Evolutionary conservation across 495 filamentous ascomycete species (phyloP), one percentile per base, ranked within the genome.

Genomic region (Extremus antarcticus): DNA sequence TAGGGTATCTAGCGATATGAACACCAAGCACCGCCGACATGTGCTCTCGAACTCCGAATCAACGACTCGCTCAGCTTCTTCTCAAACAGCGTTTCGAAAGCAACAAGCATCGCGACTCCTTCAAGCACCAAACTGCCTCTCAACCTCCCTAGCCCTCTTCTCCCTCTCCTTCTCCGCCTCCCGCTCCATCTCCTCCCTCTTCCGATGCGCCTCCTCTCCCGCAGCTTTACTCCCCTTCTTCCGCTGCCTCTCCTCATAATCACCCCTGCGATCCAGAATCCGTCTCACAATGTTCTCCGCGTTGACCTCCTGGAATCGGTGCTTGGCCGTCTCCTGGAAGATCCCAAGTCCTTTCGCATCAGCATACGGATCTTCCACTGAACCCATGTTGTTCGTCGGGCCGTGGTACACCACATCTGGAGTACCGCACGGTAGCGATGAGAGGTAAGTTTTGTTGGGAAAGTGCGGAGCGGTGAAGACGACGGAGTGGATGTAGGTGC

Each of bases 331-430:
- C 58, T 73, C 61, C 38, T 57, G 50, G 57, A 67, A 73, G 51
- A 73, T 70, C 25, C 63, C 62, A 21, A 69, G 45, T 11, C 46
- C 20, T 52, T 70, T 73, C 47, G 90, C 82, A 10, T 77, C 87
- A 15, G 71, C 69, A 69, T 96, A 98, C 1, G 90, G 88, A 67
- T 97, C 90, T 62, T 88, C 85, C 23, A 82, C 87, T 20, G 86
- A 75, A 1, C 87, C 86, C 71, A 95, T 94, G 67, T 94, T 95
- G 20, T 85, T 79, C 0, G 94, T 97, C 0, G 89, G 88, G 10
- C 92, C 92, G 71, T 99, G 92, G 68, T 96, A 99, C 50, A 99
- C 89, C 3, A 80, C 83, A 63, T 85, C 74, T 2, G 88, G 87
- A 16, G 75, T 78, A 23, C 88, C 86, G 60, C 79, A 83, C 0